Percentiles rank a stretch among this genome's conserved stretches.
These are phyloP conservation scores for Solanum piurae DNA, from an alignment of 257 asterid genomes.

Conservation along the genomic window DNA sequence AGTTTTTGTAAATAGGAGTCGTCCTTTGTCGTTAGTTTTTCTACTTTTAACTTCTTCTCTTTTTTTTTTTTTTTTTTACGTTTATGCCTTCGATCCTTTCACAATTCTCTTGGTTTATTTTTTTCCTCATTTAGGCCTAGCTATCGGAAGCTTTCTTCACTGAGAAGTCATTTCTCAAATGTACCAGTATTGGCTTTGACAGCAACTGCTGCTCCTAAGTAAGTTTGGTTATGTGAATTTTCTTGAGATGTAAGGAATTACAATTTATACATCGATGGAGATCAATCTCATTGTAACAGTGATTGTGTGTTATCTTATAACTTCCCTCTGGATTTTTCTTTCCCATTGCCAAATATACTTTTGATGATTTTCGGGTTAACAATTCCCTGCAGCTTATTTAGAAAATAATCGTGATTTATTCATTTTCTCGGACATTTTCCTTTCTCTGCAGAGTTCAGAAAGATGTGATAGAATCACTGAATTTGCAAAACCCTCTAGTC, in stretches of 20 bases:
- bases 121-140: slow-evolving; percentile 59
- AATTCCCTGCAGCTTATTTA: neutral
- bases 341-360: neutral
- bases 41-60: neutral
- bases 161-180: slow-evolving; percentile 58
- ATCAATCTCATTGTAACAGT: neutral
- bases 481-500: slow-evolving; percentile 70
- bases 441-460: slow-evolving; percentile 77
- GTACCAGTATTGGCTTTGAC: slow-evolving; percentile 91
- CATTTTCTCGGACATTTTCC: slow-evolving; percentile 7
- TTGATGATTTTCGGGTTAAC: neutral
- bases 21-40: neutral
- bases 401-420: neutral
- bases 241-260: neutral
- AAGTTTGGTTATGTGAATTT: slow-evolving; percentile 26
- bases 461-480: slow-evolving; percentile 75
- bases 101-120: neutral
- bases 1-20: neutral
- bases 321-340: neutral
- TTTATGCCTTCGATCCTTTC: neutral
- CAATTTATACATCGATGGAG: neutral
- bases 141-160: slow-evolving; percentile 81
- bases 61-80: neutral
- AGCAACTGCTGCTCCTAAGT: slow-evolving; percentile 97
- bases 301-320: neutral